Evolutionary conservation across 768 basidiomycete genomes (phyloP).

Genomic region (Tricholoma furcatifolium): DNA sequence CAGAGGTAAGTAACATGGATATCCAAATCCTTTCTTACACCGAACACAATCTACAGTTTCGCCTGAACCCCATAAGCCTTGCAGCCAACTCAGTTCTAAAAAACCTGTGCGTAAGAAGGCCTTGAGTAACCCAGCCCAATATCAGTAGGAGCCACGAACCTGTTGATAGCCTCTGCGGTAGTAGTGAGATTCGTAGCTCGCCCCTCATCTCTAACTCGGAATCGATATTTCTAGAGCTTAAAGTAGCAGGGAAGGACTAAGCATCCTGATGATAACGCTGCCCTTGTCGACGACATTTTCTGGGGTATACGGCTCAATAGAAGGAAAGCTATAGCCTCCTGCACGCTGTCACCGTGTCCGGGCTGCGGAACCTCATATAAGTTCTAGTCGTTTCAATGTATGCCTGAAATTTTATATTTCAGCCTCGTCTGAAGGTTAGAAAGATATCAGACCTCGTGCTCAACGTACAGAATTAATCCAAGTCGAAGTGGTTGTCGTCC

Average conservation of each 20-base stretch:
- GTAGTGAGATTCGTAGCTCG: slow-evolving; percentile 80
- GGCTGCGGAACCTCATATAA: slow-evolving; percentile 87
- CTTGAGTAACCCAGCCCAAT: background rate
- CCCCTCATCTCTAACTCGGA: slow-evolving; percentile 56
- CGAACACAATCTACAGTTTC: slow-evolving; percentile 39
- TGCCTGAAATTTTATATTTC: slow-evolving; percentile 41
- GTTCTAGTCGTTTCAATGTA: slow-evolving; percentile 68
- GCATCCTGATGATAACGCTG: slow-evolving; percentile 78
- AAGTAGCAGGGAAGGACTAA: background rate
- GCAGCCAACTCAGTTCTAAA: slow-evolving; percentile 54
- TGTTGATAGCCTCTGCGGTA: slow-evolving; percentile 77
- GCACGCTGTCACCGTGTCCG: slow-evolving; percentile 92
- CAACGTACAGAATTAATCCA: no score
- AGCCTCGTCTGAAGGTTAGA: background rate
- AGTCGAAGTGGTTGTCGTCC: no score
- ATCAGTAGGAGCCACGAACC: slow-evolving; percentile 33
- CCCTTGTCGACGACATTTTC: slow-evolving; percentile 82
- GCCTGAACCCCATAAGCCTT: slow-evolving; percentile 44
- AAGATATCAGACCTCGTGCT: no score
- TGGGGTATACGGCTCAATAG: slow-evolving; percentile 68
- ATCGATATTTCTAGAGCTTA: slow-evolving; percentile 1
- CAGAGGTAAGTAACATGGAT: no score
- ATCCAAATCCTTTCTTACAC: no score
- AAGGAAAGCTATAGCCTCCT: slow-evolving; percentile 85
- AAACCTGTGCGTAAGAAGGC: slow-evolving; percentile 30